Evolutionary conservation across 176 grass and related monocot genomes (phyloP), one percentile per base, ranked within the genome.

Genomic region (Miscanthus lutarioriparius): DNA sequence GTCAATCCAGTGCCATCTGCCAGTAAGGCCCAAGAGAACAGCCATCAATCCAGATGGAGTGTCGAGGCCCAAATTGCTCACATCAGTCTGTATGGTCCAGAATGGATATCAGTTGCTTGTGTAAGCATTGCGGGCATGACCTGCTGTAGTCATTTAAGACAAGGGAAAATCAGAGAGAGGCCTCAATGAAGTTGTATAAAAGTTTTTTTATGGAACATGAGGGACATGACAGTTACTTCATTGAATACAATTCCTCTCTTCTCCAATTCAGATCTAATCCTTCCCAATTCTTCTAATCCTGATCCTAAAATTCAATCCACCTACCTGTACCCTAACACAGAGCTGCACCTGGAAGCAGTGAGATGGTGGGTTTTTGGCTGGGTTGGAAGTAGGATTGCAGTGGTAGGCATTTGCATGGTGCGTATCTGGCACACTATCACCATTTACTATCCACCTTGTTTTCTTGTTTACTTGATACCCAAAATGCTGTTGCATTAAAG

Each of bases 381-480:
- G 37, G 13, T 43, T 64, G 2, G 19, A 47, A 40, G 27, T 64
- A 19, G 19, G 19, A 64, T 61, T 65, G 77, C 15, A 8, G 35
- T 36, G 41, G 36, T 17, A 61, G 10, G n/a, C 17, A 22, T 58
- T 11, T 30, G 17, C 16, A 64, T 7, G 10, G 40, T 62, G 19
- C 17, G 49, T 74, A 64, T 33, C 19, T 64, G 54, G 11, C 26
- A 4, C 37, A 43, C 43, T 10, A 44, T 30, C 20, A 48, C 27
- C 14, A 64, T 83, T 64, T 64, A 10, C 20, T 47, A 2, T 23
- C 23, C 56, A 7, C n/a, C 14, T 58, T 71, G 17, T 72, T 72
- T 10, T n/a, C 22, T 56, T 75, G 17, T 75, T 75, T n/a, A 13
- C 47, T 75, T 75, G 48, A 53, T 56, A 75, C 45, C 48, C 26